Conservation (phyloP, 2,329 filamentous ascomycete species). For the Lasiodiplodia citricola region DNA sequence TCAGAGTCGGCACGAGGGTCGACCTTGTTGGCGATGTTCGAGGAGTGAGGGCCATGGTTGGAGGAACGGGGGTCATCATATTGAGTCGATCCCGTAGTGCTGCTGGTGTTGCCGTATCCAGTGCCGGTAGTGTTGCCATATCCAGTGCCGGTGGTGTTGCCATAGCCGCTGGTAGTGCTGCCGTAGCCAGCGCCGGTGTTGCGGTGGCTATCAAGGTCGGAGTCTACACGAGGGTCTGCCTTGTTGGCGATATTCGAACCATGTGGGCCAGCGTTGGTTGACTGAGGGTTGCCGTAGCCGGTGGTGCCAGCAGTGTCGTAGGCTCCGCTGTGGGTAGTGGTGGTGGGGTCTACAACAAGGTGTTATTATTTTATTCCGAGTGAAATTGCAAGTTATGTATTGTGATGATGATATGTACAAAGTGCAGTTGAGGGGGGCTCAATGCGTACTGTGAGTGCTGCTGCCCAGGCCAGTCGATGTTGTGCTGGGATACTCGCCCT, state of each 20-base stretch:
- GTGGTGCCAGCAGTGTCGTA: slow-evolving; percentile 4
- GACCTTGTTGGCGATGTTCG: slow-evolving; percentile 10
- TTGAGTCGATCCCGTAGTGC: background rate
- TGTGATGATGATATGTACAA: background rate
- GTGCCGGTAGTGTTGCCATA: background rate
- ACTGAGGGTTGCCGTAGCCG: background rate
- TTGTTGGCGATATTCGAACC: slow-evolving; percentile 11
- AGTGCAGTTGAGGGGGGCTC: background rate
- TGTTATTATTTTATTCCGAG: background rate
- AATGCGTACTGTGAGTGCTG: background rate
- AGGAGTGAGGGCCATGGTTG: slow-evolving; percentile 12
- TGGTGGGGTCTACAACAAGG: background rate
- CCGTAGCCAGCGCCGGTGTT: background rate
- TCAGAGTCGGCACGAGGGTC: slow-evolving; percentile 7
- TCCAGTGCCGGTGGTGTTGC: background rate
- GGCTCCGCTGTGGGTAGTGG: slow-evolving; percentile 3
- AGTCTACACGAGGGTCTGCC: slow-evolving; percentile 8
- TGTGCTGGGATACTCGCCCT: slow-evolving; percentile 31
- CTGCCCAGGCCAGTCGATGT: slow-evolving; percentile 3
- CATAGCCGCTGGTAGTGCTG: background rate
- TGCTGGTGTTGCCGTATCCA: background rate
- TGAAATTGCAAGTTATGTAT: background rate
- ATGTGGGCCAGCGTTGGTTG: slow-evolving; percentile 19
- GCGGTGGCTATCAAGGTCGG: background rate
- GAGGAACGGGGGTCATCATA: background rate